phyloP scores from a whole-genome alignment of 257 asterid genomes.

The Penstemon newberryi region DNA sequence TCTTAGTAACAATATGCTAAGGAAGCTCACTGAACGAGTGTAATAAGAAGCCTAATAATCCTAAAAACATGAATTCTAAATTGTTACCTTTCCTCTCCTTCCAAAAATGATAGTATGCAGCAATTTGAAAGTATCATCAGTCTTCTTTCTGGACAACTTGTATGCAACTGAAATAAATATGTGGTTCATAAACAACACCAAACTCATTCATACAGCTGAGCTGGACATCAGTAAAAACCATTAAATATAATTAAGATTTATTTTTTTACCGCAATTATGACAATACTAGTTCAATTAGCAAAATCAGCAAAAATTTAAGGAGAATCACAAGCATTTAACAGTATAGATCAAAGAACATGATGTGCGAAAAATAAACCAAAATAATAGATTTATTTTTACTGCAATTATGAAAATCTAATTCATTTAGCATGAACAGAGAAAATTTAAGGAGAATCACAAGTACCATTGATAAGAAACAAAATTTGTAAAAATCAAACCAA shows the following conservation, averaged over 20 bases:
- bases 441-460: neutral
- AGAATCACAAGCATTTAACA: conserved; percentile 6
- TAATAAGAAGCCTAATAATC: conserved; percentile 10
- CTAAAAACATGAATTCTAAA: conserved; percentile 17
- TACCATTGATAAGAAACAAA: too few species aligned
- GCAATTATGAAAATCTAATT: neutral
- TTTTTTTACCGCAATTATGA: neutral
- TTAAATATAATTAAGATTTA: conserved; percentile 3
- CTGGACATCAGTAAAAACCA: conserved; percentile 15
- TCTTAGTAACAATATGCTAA: neutral
- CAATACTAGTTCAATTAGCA: neutral
- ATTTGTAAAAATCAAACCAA: too few species aligned
- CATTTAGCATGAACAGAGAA: neutral
- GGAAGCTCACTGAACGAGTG: neutral
- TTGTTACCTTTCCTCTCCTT: conserved; percentile 86
- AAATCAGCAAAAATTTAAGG: neutral
- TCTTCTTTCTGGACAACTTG: conserved; percentile 78
- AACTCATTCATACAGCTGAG: conserved; percentile 21
- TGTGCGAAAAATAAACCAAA: neutral
- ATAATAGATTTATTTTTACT: neutral
- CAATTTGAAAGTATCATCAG: conserved; percentile 74
- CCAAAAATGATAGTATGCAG: conserved; percentile 77
- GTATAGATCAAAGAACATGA: conserved; percentile 3
- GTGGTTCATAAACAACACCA: conserved; percentile 18
- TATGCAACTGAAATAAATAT: conserved; percentile 60